These are phyloP conservation scores for Cichorium intybus DNA, from an alignment of 140 eudicot species.

Conservation along the genomic window DNA sequence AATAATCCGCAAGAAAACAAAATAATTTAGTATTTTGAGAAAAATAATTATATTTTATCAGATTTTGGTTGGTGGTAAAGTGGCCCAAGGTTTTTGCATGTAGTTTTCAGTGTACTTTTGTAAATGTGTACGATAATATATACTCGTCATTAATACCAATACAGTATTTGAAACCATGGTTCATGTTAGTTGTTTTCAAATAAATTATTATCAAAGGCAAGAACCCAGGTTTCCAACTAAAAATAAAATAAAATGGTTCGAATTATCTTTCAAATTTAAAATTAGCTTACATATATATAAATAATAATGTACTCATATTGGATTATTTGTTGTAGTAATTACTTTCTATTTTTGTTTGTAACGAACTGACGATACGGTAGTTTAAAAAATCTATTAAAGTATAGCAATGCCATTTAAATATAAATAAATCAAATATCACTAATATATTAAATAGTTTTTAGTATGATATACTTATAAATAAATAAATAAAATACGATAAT, in stretches of 20 bases:
- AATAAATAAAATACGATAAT: too few species aligned
- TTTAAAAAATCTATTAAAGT: too few species aligned
- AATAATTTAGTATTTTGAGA: background rate
- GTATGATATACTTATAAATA: too few species aligned
- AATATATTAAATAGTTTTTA: too few species aligned
- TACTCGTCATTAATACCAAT: background rate
- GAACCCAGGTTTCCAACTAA: constrained; percentile 1
- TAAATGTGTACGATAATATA: background rate
- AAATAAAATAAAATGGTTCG: background rate
- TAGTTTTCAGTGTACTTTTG: background rate
- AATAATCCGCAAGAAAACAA: background rate
- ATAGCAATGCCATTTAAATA: too few species aligned
- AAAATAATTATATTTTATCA: background rate
- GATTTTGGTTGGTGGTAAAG: constrained; percentile 21
- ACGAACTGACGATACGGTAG: too few species aligned
- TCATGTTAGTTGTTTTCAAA: constrained; percentile 3
- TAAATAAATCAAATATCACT: too few species aligned
- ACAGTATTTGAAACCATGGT: constrained; percentile 6
- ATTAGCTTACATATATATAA: too few species aligned
- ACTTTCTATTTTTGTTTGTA: too few species aligned
- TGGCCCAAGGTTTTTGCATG: constrained; percentile 38
- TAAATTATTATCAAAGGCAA: constrained; percentile 6
- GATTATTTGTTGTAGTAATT: too few species aligned
- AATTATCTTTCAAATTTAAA: background rate
- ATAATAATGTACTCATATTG: too few species aligned